A percentile compares a stretch with the other conserved stretches of the same genome.
These are phyloP conservation scores for Fusarium proliferatum DNA, from an alignment of 2,329 filamentous ascomycete species.

Conservation along the genomic window DNA sequence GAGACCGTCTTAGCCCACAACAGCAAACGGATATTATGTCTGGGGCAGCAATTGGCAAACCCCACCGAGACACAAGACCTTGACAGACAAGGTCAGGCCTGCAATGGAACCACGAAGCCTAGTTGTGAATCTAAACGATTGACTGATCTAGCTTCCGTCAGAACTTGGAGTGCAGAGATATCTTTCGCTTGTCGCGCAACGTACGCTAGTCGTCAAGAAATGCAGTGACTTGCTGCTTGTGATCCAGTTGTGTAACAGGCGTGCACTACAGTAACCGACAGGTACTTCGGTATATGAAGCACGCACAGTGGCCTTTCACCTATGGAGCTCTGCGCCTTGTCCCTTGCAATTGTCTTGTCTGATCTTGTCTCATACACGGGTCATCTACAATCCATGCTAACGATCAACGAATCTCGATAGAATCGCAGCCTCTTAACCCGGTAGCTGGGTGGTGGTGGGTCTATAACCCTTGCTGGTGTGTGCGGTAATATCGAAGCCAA, in stretches of 20 bases:
- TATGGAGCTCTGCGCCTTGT: not conserved
- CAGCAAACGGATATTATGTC: conserved; percentile 30
- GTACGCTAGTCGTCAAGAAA: conserved; percentile 36
- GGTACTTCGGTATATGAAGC: not conserved
- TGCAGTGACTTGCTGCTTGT: conserved; percentile 15
- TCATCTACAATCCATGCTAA: conserved; percentile 17
- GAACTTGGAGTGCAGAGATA: conserved; percentile 7
- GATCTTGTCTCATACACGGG: not conserved
- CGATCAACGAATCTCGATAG: not conserved
- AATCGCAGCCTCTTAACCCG: conserved; percentile 6
- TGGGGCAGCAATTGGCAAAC: conserved; percentile 3
- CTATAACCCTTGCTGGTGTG: conserved; percentile 8
- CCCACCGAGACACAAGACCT: conserved; percentile 25
- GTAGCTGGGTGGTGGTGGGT: conserved; percentile 18
- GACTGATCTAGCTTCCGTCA: conserved; percentile 1
- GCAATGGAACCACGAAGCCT: conserved; percentile 23
- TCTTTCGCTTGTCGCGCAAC: conserved; percentile 32
- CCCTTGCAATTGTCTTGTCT: conserved; percentile 18
- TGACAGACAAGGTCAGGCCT: conserved; percentile 32
- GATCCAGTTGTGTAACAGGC: conserved; percentile 30
- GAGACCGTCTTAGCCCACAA: conserved; percentile 1
- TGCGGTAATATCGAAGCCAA: conserved; percentile 2
- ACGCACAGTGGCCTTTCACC: not conserved
- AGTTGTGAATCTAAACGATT: not conserved
- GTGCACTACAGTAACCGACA: conserved; percentile 1